Percentiles rank a stretch among this genome's conserved stretches.
phyloP scores from a whole-genome alignment of 208 protist genomes.

The Leishmania major region DNA sequence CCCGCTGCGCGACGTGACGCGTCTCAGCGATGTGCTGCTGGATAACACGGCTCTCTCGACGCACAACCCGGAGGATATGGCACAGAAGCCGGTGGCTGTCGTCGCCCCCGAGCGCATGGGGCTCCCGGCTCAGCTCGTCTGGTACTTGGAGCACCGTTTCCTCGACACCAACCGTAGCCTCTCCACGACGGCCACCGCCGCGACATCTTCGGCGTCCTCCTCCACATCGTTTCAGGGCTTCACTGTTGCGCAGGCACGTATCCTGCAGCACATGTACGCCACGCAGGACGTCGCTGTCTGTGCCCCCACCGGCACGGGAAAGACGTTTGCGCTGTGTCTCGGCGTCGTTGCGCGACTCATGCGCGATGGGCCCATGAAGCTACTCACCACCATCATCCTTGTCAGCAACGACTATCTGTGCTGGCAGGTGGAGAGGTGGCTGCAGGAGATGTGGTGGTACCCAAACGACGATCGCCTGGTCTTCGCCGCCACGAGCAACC shows the following conservation, averaged over 20 bases:
- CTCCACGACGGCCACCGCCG: neutral
- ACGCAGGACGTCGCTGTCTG: slow-evolving; percentile 85
- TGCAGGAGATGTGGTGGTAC: slow-evolving; percentile 92
- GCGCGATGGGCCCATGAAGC: slow-evolving; percentile 89
- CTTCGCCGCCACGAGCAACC: slow-evolving; percentile 71
- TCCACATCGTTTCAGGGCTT: slow-evolving; percentile 34
- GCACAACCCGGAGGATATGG: slow-evolving; percentile 25
- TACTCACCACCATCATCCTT: slow-evolving; percentile 80
- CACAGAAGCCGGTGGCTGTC: slow-evolving; percentile 60
- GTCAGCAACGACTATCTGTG: slow-evolving; percentile 79
- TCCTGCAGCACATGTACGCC: slow-evolving; percentile 89
- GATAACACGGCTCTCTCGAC: slow-evolving; percentile 38
- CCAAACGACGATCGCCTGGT: slow-evolving; percentile 80
- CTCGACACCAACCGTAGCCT: slow-evolving; percentile 26
- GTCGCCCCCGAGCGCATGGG: slow-evolving; percentile 85
- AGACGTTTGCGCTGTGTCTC: slow-evolving; percentile 88
- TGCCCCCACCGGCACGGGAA: slow-evolving; percentile 89
- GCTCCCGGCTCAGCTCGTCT: slow-evolving; percentile 70
- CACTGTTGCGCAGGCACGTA: slow-evolving; percentile 83
- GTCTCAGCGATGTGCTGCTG: slow-evolving; percentile 65
- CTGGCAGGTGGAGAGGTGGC: slow-evolving; percentile 80
- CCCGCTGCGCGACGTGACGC: slow-evolving; percentile 60
- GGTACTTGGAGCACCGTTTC: slow-evolving; percentile 58
- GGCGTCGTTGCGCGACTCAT: slow-evolving; percentile 83
- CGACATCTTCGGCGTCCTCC: neutral